phyloP scores from a whole-genome alignment of 805 yeast species.

The Zygosaccharomyces lentus region DNA sequence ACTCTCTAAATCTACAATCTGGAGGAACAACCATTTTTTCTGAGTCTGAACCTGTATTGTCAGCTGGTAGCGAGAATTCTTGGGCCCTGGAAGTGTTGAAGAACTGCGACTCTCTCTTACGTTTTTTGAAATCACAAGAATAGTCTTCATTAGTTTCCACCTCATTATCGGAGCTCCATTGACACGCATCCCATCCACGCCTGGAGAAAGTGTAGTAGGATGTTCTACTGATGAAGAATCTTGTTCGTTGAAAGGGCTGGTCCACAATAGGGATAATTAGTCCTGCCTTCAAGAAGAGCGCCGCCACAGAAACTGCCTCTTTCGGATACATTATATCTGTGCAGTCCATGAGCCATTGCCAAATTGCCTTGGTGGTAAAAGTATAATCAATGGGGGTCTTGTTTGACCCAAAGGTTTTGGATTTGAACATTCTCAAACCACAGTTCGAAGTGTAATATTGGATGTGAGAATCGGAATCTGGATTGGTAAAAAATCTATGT shows the following conservation, averaged over 20 bases:
- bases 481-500: slow-evolving; percentile 78
- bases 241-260: slow-evolving; percentile 34
- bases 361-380: slow-evolving; percentile 69
- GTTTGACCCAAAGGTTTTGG: slow-evolving; percentile 36
- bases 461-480: slow-evolving; percentile 74
- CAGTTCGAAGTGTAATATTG: slow-evolving; percentile 69
- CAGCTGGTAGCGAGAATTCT: background rate
- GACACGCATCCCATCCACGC: slow-evolving; percentile 39
- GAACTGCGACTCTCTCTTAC: background rate
- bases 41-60: slow-evolving; percentile 1
- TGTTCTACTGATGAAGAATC: slow-evolving; percentile 36
- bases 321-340: slow-evolving; percentile 57
- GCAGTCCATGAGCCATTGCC: slow-evolving; percentile 90
- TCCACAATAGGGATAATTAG: slow-evolving; percentile 44
- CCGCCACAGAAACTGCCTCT: slow-evolving; percentile 53
- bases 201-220: slow-evolving; percentile 43
- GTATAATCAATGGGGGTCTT: slow-evolving; percentile 40
- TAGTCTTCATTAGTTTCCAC: background rate
- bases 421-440: slow-evolving; percentile 60
- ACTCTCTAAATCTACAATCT: slow-evolving; percentile 10
- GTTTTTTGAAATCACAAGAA: background rate
- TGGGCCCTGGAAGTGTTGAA: background rate
- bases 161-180: slow-evolving; percentile 21
- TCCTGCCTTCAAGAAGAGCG: slow-evolving; percentile 44
- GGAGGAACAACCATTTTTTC: slow-evolving; percentile 3